Evolutionary conservation across 805 yeast species (phyloP).

Genomic region (Tetrapisispora iriomotensis): DNA sequence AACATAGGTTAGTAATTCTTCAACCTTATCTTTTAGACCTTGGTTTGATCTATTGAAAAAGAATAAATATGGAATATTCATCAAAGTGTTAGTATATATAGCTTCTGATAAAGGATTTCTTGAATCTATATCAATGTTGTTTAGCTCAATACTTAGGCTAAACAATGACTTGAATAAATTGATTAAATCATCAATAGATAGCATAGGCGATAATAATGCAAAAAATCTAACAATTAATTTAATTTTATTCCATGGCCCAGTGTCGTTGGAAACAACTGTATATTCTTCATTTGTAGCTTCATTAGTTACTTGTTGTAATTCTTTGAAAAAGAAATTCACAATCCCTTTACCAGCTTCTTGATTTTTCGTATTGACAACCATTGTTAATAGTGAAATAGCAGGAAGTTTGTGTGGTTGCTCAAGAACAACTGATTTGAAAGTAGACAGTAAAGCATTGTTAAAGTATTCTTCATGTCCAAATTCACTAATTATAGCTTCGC

Average conservation of each 20-base stretch:
- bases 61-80: slow-evolving; percentile 56
- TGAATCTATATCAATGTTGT: slow-evolving; percentile 26
- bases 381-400: slow-evolving; percentile 56
- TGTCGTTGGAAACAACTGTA: slow-evolving; percentile 29
- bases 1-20: slow-evolving; percentile 40
- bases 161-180: slow-evolving; percentile 46
- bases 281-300: slow-evolving; percentile 18
- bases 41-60: slow-evolving; percentile 32
- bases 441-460: slow-evolving; percentile 48
- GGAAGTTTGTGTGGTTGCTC: slow-evolving; percentile 91
- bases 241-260: slow-evolving; percentile 59
- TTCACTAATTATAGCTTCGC: slow-evolving; percentile 56
- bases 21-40: slow-evolving; percentile 27
- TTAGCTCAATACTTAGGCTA: slow-evolving; percentile 46
- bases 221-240: slow-evolving; percentile 65
- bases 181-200: slow-evolving; percentile 40
- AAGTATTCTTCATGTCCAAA: slow-evolving; percentile 53
- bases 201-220: slow-evolving; percentile 53
- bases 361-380: slow-evolving; percentile 55
- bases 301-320: slow-evolving; percentile 48
- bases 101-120: slow-evolving; percentile 61
- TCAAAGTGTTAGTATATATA: slow-evolving; percentile 49
- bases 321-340: slow-evolving; percentile 57
- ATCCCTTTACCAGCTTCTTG: slow-evolving; percentile 58
- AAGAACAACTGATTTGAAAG: slow-evolving; percentile 55